Evolutionary conservation across 1,284 basidiomycete genomes (phyloP).

Genomic region (Boletus smithii): DNA sequence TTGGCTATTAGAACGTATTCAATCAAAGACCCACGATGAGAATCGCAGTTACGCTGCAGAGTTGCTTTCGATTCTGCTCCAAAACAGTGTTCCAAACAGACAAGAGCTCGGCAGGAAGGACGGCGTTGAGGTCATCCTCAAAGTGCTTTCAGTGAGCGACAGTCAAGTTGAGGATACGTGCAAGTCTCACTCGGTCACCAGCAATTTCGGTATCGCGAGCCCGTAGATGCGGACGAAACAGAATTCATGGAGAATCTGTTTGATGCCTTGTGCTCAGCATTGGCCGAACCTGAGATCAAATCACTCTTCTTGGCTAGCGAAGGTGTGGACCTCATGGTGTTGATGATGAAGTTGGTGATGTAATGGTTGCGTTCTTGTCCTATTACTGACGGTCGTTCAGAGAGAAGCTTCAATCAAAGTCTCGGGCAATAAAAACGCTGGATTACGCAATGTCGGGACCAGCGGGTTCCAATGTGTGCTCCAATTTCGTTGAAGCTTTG

Average conservation of each 20-base stretch:
- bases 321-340: conserved; percentile 93
- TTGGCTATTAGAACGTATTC: conserved; percentile 83
- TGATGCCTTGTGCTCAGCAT: conserved; percentile 81
- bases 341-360: conserved; percentile 83
- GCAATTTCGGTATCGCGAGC: conserved; percentile 85
- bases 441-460: conserved; percentile 88
- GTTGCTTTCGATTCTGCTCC: conserved; percentile 85
- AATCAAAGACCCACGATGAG: conserved; percentile 71
- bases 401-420: conserved; percentile 78
- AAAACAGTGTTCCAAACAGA: conserved; percentile 66
- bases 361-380: not conserved
- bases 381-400: conserved; percentile 42
- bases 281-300: conserved; percentile 76
- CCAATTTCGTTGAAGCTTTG: conserved; percentile 81
- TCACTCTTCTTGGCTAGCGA: conserved; percentile 84
- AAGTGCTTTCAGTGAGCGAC: conserved; percentile 73
- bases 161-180: conserved; percentile 4
- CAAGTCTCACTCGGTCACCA: conserved; percentile 35
- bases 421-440: conserved; percentile 84
- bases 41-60: conserved; percentile 88
- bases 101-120: conserved; percentile 62
- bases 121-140: conserved; percentile 78
- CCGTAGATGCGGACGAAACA: conserved; percentile 81
- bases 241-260: conserved; percentile 99
- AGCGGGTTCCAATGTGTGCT: conserved; percentile 73